A percentile compares a stretch with the other conserved stretches of the same genome.
Evolutionary conservation across 352 stramenopile genomes (phyloP).

Genomic region (Globisporangium cederbergense): DNA sequence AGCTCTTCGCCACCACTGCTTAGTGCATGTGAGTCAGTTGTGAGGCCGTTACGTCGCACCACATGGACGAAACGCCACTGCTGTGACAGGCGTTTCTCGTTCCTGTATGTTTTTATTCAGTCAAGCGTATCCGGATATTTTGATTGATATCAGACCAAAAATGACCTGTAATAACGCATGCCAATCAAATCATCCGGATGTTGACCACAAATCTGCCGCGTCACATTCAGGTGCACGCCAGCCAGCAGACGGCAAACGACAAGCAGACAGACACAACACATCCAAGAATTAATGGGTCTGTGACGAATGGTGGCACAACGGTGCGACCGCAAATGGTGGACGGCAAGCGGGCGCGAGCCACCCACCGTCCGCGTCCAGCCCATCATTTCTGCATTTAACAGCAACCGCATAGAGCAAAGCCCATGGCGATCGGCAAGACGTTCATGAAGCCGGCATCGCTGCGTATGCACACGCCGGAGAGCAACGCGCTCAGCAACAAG

Average conservation of each 20-base stretch:
- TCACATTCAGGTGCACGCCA: constrained; percentile 11
- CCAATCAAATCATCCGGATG: not conserved
- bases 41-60: not conserved
- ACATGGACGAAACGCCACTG: not conserved
- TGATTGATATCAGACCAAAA: not conserved
- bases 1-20: constrained; percentile 2
- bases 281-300: constrained; percentile 2
- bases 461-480: constrained; percentile 6
- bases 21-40: not conserved
- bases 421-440: constrained; percentile 19
- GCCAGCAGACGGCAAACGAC: not conserved
- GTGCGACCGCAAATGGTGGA: not conserved
- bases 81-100: constrained; percentile 9
- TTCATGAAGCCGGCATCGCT: constrained; percentile 8
- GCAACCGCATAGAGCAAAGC: not conserved
- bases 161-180: not conserved
- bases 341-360: not conserved
- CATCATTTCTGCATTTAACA: not conserved
- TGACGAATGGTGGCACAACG: not conserved
- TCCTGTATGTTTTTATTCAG: not conserved
- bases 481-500: not conserved
- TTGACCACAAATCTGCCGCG: constrained; percentile 2
- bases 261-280: not conserved
- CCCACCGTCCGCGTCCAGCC: not conserved
- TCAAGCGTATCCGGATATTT: not conserved